Percentiles rank a stretch among this genome's conserved stretches.
phyloP scores from a whole-genome alignment of 805 yeast genomes.

The Metschnikowia santaceciliae region DNA sequence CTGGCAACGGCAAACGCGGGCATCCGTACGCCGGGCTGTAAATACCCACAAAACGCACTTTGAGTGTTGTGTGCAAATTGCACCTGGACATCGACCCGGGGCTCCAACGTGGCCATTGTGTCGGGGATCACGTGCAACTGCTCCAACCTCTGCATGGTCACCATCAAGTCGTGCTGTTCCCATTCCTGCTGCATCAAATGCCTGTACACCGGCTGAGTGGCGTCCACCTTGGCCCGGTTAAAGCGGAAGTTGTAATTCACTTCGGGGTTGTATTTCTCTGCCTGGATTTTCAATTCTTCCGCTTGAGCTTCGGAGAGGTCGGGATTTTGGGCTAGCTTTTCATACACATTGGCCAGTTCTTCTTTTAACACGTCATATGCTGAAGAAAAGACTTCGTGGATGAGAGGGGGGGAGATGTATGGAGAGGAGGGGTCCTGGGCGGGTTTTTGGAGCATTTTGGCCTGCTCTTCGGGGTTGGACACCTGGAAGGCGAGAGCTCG shows the following conservation, averaged over 20 bases:
- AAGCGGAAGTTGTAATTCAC: slow-evolving; percentile 64
- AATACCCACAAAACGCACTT: slow-evolving; percentile 59
- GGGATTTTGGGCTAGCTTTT: slow-evolving; percentile 22
- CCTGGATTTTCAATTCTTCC: slow-evolving; percentile 44
- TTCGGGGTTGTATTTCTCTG: slow-evolving; percentile 81
- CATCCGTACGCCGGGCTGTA: slow-evolving; percentile 73
- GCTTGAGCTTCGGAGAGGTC: slow-evolving; percentile 16
- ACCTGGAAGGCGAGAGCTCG: background rate
- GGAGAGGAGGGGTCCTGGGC: slow-evolving; percentile 51
- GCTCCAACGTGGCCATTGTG: slow-evolving; percentile 84
- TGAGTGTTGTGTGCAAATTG: slow-evolving; percentile 63
- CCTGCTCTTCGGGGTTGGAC: background rate
- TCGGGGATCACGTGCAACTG: slow-evolving; percentile 85
- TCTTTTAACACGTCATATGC: slow-evolving; percentile 60
- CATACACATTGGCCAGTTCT: slow-evolving; percentile 42
- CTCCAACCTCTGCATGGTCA: slow-evolving; percentile 90
- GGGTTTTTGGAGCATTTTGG: background rate
- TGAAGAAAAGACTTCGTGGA: slow-evolving; percentile 67
- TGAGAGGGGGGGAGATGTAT: slow-evolving; percentile 65
- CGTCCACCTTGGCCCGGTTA: slow-evolving; percentile 50
- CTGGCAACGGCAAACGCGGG: slow-evolving; percentile 69
- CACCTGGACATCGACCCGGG: slow-evolving; percentile 68
- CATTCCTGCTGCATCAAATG: slow-evolving; percentile 63
- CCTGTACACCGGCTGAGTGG: slow-evolving; percentile 77
- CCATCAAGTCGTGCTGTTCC: slow-evolving; percentile 66